Conservation (phyloP, 192 early-diverging fungal genomes). For the Rhizophagus clarus region DNA sequence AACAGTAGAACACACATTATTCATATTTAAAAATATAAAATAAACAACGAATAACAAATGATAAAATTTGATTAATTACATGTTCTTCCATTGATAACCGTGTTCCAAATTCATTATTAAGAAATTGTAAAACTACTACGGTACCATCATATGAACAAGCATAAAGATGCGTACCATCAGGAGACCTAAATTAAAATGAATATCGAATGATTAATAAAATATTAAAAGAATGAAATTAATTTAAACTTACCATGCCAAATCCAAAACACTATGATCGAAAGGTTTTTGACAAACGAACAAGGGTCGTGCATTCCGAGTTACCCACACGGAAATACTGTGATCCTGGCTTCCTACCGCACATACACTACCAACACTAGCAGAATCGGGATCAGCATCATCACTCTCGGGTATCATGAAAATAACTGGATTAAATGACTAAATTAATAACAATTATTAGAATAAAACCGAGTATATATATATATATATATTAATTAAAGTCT, state of each 20-base stretch:
- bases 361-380: slow-evolving; percentile 54
- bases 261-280: slow-evolving; percentile 84
- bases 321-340: slow-evolving; percentile 85
- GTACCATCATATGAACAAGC: slow-evolving; percentile 94
- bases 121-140: slow-evolving; percentile 74
- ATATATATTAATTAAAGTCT: no score
- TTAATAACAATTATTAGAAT: neutral
- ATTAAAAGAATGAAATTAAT: neutral
- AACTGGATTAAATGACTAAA: slow-evolving; percentile 23
- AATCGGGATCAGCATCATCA: slow-evolving; percentile 29
- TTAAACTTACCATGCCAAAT: slow-evolving; percentile 74
- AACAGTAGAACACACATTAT: neutral
- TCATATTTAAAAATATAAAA: no score
- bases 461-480: neutral
- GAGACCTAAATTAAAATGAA: slow-evolving; percentile 53
- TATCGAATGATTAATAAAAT: neutral
- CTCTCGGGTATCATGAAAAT: slow-evolving; percentile 22
- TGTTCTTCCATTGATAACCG: slow-evolving; percentile 66
- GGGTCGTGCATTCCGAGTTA: slow-evolving; percentile 71
- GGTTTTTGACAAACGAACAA: slow-evolving; percentile 70
- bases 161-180: slow-evolving; percentile 71
- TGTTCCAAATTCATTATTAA: slow-evolving; percentile 65
- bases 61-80: slow-evolving; percentile 38
- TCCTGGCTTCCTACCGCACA: slow-evolving; percentile 93
- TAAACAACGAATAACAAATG: neutral